Evolutionary conservation across 495 filamentous ascomycete species (phyloP).

Genomic region (Paragyromitra xinjiangensis): DNA sequence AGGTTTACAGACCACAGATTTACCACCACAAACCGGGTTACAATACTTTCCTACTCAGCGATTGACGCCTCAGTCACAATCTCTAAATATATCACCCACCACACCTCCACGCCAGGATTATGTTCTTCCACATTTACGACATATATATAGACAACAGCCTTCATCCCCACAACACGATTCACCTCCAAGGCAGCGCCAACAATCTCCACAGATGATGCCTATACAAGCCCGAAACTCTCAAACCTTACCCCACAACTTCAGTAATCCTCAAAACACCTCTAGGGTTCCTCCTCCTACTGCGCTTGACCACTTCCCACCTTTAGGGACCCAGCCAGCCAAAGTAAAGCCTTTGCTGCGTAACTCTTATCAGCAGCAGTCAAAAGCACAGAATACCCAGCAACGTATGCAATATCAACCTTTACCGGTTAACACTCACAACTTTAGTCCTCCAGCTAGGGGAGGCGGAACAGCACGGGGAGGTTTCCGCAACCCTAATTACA

Average conservation of each 20-base stretch:
- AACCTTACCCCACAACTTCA: background rate
- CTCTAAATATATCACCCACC: constrained; percentile 25
- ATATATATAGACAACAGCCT: constrained; percentile 32
- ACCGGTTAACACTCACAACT: constrained; percentile 31
- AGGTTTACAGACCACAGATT: constrained; percentile 19
- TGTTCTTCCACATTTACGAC: constrained; percentile 36
- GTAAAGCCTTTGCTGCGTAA: constrained; percentile 18
- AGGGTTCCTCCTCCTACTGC: constrained; percentile 21
- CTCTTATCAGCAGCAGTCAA: constrained; percentile 20
- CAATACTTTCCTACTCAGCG: constrained; percentile 21
- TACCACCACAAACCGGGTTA: constrained; percentile 16
- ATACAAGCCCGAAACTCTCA: background rate
- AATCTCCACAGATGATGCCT: constrained; percentile 17
- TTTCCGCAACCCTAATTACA: constrained; percentile 3
- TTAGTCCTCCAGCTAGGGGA: constrained; percentile 18
- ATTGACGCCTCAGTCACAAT: constrained; percentile 19
- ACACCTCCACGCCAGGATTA: constrained; percentile 34
- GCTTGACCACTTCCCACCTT: constrained; percentile 52
- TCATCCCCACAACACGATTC: constrained; percentile 9
- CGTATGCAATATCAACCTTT: constrained; percentile 48
- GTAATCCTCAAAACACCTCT: background rate
- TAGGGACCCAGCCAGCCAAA: constrained; percentile 45
- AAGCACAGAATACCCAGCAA: constrained; percentile 34
- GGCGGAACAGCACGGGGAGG: background rate
- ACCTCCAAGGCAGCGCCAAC: constrained; percentile 6